phyloP scores from a whole-genome alignment of 345 rosid species.

The Eucalyptus microcorys region DNA sequence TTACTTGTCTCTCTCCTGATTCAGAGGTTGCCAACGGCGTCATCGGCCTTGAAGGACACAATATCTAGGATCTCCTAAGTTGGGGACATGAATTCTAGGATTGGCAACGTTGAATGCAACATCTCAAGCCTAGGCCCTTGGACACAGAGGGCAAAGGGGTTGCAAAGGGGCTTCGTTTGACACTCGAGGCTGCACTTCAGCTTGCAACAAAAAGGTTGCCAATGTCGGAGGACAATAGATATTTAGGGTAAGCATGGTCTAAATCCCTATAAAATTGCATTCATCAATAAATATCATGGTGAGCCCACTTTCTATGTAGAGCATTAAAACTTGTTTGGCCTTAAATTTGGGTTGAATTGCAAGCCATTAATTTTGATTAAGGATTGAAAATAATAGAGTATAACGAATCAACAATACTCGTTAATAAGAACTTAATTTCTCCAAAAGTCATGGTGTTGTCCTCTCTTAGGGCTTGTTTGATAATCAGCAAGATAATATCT shows the following conservation, averaged over 20 bases:
- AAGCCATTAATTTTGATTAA: no score
- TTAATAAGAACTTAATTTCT: no score
- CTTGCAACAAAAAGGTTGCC: not conserved
- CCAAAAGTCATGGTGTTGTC: no score
- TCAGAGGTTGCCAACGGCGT: not conserved
- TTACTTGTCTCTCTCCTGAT: not conserved
- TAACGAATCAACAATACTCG: no score
- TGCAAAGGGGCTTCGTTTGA: not conserved
- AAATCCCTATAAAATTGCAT: no score
- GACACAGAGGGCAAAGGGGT: not conserved
- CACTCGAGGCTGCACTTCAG: not conserved
- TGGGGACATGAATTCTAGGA: not conserved
- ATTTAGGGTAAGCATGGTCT: no score
- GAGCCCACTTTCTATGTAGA: no score
- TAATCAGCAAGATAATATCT: no score
- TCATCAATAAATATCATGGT: no score
- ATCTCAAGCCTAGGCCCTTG: not conserved
- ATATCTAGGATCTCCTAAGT: not conserved
- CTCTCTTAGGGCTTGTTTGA: no score
- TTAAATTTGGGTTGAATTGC: rapidly evolving
- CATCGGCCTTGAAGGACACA: not conserved
- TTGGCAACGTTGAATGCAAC: not conserved
- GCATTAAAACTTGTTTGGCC: no score
- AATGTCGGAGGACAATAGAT: rapidly evolving
- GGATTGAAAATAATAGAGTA: no score